Evolutionary conservation across 1,139 yeast genomes (phyloP).

Genomic region (Spencermartinsiella ligniputridi): DNA sequence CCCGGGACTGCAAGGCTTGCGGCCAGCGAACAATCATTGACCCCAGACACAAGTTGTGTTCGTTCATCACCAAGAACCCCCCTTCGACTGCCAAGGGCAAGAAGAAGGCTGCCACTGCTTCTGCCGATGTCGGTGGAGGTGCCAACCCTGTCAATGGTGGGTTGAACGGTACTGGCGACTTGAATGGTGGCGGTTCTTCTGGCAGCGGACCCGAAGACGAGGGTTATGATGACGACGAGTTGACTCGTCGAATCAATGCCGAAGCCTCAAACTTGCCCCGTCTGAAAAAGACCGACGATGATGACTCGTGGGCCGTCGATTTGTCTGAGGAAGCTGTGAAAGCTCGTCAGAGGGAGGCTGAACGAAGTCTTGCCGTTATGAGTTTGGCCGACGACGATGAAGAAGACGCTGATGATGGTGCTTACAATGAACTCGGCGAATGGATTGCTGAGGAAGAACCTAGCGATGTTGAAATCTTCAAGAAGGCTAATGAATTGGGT

Average conservation of each 20-base stretch:
- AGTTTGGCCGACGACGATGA: constrained; percentile 39
- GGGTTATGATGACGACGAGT: constrained; percentile 68
- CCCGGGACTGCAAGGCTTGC: constrained; percentile 97
- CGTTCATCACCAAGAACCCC: constrained; percentile 89
- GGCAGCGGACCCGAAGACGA: constrained; percentile 36
- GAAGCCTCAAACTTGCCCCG: constrained; percentile 68
- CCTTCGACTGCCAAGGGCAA: constrained; percentile 57
- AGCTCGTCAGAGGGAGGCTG: constrained; percentile 85
- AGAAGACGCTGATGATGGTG: constrained; percentile 35
- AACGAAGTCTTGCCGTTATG: constrained; percentile 46
- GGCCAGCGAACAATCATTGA: constrained; percentile 85
- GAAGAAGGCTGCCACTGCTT: constrained; percentile 78
- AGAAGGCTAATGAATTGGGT: constrained; percentile 78
- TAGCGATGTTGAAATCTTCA: constrained; percentile 83
- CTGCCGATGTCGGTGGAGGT: constrained; percentile 80
- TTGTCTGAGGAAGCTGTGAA: constrained; percentile 96
- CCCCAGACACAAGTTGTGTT: constrained; percentile 78
- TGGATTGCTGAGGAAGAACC: constrained; percentile 79
- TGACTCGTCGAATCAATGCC: constrained; percentile 76
- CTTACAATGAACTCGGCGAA: constrained; percentile 76
- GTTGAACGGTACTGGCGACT: constrained; percentile 59
- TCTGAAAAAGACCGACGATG: constrained; percentile 58
- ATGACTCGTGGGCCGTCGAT: constrained; percentile 98
- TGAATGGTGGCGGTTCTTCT: constrained; percentile 37
- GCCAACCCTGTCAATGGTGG: constrained; percentile 6